Evolutionary conservation across 2,329 filamentous ascomycete species (phyloP), one percentile per base, ranked within the genome.

Genomic region (Sclerotinia trifoliorum): DNA sequence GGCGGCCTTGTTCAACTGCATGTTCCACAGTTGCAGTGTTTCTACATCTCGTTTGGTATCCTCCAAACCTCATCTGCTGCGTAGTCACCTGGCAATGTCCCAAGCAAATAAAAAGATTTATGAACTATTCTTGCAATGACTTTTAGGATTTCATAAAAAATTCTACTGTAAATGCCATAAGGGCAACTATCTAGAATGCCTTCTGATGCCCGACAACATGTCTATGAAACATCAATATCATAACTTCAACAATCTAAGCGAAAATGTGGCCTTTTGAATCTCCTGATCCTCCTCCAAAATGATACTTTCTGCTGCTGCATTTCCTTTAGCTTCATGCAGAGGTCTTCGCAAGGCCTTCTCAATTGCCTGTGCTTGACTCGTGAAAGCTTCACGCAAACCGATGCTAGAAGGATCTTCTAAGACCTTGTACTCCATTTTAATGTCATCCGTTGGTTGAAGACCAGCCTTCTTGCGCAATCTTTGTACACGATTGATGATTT

Each of bases 401-500:
- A 94, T 84, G 56, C 87, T 85, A 2, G 95, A 91, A 0, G 92
- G 91, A 76, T 97, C 93, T 10, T 87, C 85, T 61, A 96, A 81
- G 6, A 98, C 88, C 68, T 84, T 85, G 81, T 97, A 98, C 79
- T 96, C 91, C 91, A 99, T 97, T 81, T 90, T 92, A 71, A 99
- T 89, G 77, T 98, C 95, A 77, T 99, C 95, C 0, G 94, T 98
- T 1, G 93, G 88, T 71, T 94, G 88, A 65, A 99, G 83, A 0
- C 93, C 93, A 10, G 94, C 94, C 83, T 95, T 95, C 86, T 99
- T 99, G 73, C 95, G 89, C 71, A 98, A 83, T 73, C 92, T 87
- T 81, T 99, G 95, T 29, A 99, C 91, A 52, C 94, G 89, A 79
- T 96, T 91, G 82, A 99, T 91, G 72, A 99, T 90, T 80, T 98